Evolutionary conservation across 2,329 filamentous ascomycete species (phyloP), one percentile per base, ranked within the genome.

Genomic region (Alternaria ethzedia): DNA sequence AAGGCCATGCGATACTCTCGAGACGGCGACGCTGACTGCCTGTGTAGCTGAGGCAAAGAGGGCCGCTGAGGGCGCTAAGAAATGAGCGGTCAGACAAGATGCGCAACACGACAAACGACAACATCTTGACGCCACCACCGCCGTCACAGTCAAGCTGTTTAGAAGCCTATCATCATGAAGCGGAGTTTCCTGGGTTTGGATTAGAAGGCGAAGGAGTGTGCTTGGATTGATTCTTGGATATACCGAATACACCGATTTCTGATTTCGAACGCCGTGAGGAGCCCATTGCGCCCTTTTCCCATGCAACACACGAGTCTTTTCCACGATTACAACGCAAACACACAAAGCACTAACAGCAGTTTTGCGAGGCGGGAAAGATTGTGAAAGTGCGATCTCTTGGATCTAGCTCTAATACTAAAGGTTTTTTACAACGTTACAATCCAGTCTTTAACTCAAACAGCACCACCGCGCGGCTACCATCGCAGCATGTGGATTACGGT

Each of bases 41-140:
- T 62, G 61, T 68, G 66, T 62, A 81, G 79, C 79, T 61, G 78
- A 80, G 65, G 79, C 73, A 58, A 79, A 76, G 66, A 80, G 75
- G 63, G 66, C 66, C 43, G 75, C 68, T 50, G 70, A 59, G 41
- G 68, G 57, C 43, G 62, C 62, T 52, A 65, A 66, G 62, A 68
- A 70, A 67, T 68, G 55, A 60, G 64, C 44, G 54, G 50, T 58
- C 50, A 51, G 56, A 28, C 43, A 41, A 26, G 45, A 28, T 25
- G 15, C 20, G 46, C 43, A 46, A 54, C 43, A 43, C 57, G 58
- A 59, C 36, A 51, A 51, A 54, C 54, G 54, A 60, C 41, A 9
- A 30, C 20, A 63, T 41, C 17, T 46, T 36, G 45, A 56, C 17
- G 15, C 26, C 26, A 17, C 36, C 15, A 41, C n/a, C 41, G 17